phyloP scores from a whole-genome alignment of 345 rosid genomes.

The Citrus cavaleriei region DNA sequence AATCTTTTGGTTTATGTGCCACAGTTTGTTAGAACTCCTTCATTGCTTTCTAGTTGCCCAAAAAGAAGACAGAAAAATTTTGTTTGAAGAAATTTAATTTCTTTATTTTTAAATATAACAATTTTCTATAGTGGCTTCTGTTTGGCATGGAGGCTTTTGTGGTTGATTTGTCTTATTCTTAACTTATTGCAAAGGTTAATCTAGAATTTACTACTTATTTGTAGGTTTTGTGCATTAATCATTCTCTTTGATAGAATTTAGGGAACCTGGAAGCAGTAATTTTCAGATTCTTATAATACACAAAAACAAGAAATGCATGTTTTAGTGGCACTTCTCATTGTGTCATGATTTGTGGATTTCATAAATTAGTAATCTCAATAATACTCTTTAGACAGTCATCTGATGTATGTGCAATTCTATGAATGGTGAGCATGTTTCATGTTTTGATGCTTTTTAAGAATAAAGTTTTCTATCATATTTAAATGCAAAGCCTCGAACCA shows the following conservation, averaged over 20 bases:
- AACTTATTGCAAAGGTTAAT: background rate
- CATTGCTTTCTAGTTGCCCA: background rate
- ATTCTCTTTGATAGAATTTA: background rate
- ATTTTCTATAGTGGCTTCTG: too few species aligned
- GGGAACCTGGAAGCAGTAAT: background rate
- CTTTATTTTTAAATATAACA: background rate
- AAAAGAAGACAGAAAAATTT: background rate
- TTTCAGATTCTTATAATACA: background rate
- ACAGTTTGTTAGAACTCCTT: background rate
- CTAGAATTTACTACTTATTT: background rate
- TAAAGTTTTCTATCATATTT: conserved; percentile 1
- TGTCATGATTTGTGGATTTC: background rate
- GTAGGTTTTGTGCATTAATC: background rate
- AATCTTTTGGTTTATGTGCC: background rate
- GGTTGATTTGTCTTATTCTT: background rate
- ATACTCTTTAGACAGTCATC: background rate
- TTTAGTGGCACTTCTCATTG: background rate
- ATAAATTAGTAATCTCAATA: background rate
- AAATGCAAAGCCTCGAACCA: conserved; percentile 16
- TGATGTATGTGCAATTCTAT: background rate
- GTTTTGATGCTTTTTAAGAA: background rate
- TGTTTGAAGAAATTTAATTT: background rate
- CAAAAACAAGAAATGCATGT: background rate
- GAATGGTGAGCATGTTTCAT: background rate
- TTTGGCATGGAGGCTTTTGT: too few species aligned